Base-by-base conservation (phyloP, 805 yeast genomes). In the Jamesozyma piceae region DNA sequence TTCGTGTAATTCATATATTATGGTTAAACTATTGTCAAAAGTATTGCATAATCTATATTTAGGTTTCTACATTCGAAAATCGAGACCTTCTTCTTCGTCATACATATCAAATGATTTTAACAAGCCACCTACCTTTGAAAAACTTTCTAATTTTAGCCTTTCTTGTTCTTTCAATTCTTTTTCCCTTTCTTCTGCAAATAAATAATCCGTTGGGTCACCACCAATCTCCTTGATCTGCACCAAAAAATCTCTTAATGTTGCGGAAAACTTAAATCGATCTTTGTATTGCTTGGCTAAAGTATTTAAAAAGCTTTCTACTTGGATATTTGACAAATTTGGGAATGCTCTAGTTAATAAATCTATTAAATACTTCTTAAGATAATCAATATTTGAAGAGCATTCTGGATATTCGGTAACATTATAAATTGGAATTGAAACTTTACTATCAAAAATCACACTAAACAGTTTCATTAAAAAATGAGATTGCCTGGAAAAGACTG, bases 141-240 rank as follows among this genome's bases (percentile, higher is more conserved):
- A 95, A 52, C 74, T 77, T 63, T 84, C 86, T 55, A 79, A 77
- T 53, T 82, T 87, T 47, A 69, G 62, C 57, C 71, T 73, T 49
- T 71, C 73, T 59, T 76, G 77, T 60, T 82, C 92, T 48, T 68
- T 22, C 1, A 29, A 9, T 21, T 35, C 64, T 37, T 69, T 67
- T 60, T 84, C 94, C 57, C 78, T 80, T 57, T 90, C 96, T 55
- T 89, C 96, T 9, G 88, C 92, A 65, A 78, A 89, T 58, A 89
- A 70, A 62, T 89, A 89, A 59, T 87, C 96, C 14, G 95, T 84
- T 38, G 94, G 79, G 60, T 85, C 94, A 18, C 96, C 97, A 42
- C 97, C 97, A 57, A 74, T 77, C 64, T 89, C 94, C 66, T 85
- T 87, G 62, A 88, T 82, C 68, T 90, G 97, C 35, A 90, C 90